phyloP scores from a whole-genome alignment of 805 yeast genomes.

The Cyberlindnera samutprakarnensis region DNA sequence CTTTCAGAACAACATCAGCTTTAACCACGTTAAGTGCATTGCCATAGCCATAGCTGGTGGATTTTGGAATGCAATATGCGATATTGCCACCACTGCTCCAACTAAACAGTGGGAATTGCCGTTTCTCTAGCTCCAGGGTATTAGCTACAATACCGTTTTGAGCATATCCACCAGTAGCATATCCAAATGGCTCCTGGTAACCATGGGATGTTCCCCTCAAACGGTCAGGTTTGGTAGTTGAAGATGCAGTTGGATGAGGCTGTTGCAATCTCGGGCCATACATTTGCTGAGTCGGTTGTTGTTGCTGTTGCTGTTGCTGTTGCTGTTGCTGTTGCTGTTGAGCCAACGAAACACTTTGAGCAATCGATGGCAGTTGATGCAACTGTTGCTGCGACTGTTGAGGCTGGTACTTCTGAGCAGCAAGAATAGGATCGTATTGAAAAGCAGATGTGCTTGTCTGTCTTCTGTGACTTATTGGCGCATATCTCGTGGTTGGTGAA shows the following conservation, averaged over 20 bases:
- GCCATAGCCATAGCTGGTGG: constrained; percentile 24
- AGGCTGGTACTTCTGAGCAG: neutral
- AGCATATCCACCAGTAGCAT: too few relatives aligned
- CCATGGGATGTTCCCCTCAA: too few relatives aligned
- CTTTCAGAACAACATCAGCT: constrained; percentile 26
- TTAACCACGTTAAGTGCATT: constrained; percentile 31
- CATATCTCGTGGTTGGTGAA: constrained; percentile 27
- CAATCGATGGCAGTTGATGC: neutral
- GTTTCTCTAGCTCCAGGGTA: constrained; percentile 44
- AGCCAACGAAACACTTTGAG: too few relatives aligned
- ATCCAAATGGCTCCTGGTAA: too few relatives aligned
- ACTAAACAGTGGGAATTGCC: constrained; percentile 72
- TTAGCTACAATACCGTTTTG: constrained; percentile 28
- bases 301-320: constrained; percentile 1
- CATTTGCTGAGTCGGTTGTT: neutral
- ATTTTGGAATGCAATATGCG: constrained; percentile 32
- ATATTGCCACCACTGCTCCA: constrained; percentile 48
- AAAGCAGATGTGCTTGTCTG: constrained; percentile 23
- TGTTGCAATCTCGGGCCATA: too few relatives aligned
- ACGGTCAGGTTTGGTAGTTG: too few relatives aligned
- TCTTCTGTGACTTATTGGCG: constrained; percentile 28
- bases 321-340: neutral
- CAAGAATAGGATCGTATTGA: constrained; percentile 22
- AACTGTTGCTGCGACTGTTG: neutral
- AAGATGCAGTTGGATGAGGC: too few relatives aligned